phyloP scores from a whole-genome alignment of 441 rosid genomes.

The Aquilaria agallochum region DNA sequence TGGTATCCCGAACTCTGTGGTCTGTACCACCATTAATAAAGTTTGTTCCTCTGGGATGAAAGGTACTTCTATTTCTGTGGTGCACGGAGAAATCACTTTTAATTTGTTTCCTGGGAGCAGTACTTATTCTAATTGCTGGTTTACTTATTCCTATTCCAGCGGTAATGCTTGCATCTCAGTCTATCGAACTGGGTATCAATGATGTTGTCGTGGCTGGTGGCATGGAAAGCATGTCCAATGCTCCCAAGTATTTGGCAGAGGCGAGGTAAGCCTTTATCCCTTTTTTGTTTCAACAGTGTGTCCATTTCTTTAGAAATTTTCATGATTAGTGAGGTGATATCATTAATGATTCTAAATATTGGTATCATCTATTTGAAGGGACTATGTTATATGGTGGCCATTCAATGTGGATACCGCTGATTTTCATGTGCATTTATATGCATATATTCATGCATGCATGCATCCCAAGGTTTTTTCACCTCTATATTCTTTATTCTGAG shows the following conservation, averaged over 20 bases:
- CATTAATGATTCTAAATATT: too few relatives aligned
- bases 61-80: conserved; percentile 32
- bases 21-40: conserved; percentile 92
- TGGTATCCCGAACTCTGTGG: conserved; percentile 78
- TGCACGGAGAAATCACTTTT: too few relatives aligned
- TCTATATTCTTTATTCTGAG: neutral
- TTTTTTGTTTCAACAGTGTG: neutral
- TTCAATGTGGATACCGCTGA: too few relatives aligned
- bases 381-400: neutral
- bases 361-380: neutral
- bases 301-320: too few relatives aligned
- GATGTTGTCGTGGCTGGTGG: conserved; percentile 92
- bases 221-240: conserved; percentile 98
- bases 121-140: conserved; percentile 5
- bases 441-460: too few relatives aligned
- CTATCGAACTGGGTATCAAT: conserved; percentile 65
- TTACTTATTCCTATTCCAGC: conserved; percentile 32
- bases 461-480: too few relatives aligned
- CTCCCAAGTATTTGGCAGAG: conserved; percentile 77
- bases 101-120: neutral
- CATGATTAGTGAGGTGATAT: too few relatives aligned
- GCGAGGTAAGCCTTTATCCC: conserved; percentile 45
- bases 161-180: conserved; percentile 84
- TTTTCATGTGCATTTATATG: too few relatives aligned
- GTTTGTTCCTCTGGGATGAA: conserved; percentile 94